Percentiles rank a stretch among this genome's conserved stretches.
These are phyloP conservation scores for Sporothrix humicola DNA, from an alignment of 2,329 filamentous ascomycete genomes.

Conservation along the genomic window DNA sequence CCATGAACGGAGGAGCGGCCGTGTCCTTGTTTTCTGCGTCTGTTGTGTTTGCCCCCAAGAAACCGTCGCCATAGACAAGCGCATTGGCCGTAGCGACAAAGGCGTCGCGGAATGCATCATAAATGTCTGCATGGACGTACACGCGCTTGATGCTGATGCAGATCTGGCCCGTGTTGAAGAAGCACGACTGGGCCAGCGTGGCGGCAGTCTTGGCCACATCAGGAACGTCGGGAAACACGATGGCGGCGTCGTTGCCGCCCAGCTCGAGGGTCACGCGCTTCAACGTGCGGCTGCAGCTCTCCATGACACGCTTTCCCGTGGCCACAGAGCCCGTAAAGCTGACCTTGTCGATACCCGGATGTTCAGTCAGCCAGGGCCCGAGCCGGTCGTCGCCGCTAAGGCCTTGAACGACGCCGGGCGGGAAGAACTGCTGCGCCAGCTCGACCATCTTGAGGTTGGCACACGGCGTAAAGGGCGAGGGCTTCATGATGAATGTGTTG, in stretches of 20 bases:
- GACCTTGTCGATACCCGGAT: conserved; percentile 66
- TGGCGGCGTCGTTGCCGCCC: conserved; percentile 47
- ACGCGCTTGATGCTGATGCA: conserved; percentile 59
- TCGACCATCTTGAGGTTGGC: conserved; percentile 65
- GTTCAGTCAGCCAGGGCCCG: conserved; percentile 63
- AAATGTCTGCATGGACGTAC: conserved; percentile 59
- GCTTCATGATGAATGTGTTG: conserved; percentile 62
- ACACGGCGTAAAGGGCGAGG: conserved; percentile 62
- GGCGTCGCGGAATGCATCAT: conserved; percentile 52
- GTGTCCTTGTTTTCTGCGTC: conserved; percentile 38
- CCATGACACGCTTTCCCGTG: conserved; percentile 67
- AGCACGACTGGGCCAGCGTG: conserved; percentile 1
- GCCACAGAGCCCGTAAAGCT: conserved; percentile 66
- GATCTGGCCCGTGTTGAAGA: conserved; percentile 45
- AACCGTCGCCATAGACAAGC: conserved; percentile 51
- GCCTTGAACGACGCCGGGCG: conserved; percentile 66
- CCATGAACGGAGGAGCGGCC: conserved; percentile 49
- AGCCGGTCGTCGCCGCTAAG: conserved; percentile 66
- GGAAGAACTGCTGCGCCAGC: conserved; percentile 62
- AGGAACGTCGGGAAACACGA: conserved; percentile 51
- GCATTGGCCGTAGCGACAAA: conserved; percentile 53
- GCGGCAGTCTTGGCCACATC: conserved; percentile 50
- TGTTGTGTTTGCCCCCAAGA: conserved; percentile 28
- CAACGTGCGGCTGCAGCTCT: conserved; percentile 59
- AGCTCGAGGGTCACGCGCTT: conserved; percentile 68